A percentile compares a stretch with the other conserved stretches of the same genome.
Evolutionary conservation across 768 basidiomycete species (phyloP).

Genomic region (Paxillus ammoniavirescens): DNA sequence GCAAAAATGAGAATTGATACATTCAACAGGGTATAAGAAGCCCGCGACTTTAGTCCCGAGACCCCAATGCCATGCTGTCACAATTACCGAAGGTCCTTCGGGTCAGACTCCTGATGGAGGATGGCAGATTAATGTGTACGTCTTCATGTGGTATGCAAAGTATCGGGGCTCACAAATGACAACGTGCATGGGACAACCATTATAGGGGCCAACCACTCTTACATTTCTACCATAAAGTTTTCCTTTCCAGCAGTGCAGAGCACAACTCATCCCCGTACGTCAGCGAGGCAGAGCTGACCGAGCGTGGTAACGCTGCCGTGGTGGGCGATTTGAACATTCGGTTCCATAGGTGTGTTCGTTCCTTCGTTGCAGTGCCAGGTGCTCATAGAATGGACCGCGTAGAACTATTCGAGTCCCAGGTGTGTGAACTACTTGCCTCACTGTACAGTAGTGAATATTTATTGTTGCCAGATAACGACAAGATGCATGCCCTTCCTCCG

Average conservation of each 20-base stretch:
- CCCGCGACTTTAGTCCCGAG: background rate
- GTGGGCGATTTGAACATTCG: background rate
- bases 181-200: too few relatives aligned
- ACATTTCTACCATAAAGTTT: background rate
- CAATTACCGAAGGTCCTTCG: background rate
- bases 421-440: background rate
- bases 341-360: background rate
- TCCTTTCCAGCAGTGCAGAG: background rate
- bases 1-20: background rate
- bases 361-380: background rate
- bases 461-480: background rate
- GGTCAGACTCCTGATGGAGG: background rate
- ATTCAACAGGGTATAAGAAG: background rate
- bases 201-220: background rate
- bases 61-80: background rate
- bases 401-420: background rate
- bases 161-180: background rate
- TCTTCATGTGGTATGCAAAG: too few relatives aligned
- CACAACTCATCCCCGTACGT: background rate
- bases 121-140: background rate
- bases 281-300: background rate
- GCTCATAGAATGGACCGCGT: background rate
- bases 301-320: background rate
- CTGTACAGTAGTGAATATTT: background rate
- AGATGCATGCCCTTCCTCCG: constrained; percentile 19